A percentile compares a stretch with the other conserved stretches of the same genome.
Conservation (phyloP, 371 early-diverging fungal species). For the Rhizopus stolonifer region DNA sequence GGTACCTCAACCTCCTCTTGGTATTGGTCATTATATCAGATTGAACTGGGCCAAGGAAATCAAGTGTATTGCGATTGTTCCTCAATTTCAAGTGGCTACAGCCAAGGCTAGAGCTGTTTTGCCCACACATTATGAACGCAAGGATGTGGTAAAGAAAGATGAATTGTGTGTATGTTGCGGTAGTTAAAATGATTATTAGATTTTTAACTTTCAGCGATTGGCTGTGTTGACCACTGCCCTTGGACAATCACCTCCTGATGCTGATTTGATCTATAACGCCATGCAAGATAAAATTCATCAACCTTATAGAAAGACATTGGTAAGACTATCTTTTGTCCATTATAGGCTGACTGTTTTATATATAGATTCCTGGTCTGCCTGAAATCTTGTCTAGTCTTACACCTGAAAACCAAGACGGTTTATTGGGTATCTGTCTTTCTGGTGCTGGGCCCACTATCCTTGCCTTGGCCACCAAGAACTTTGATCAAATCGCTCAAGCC, state of each 20-base stretch:
- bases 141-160: conserved; percentile 71
- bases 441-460: conserved; percentile 97
- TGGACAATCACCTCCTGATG: conserved; percentile 63
- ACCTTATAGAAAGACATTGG: conserved; percentile 86
- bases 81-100: conserved; percentile 90
- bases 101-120: conserved; percentile 88
- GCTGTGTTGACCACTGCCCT: conserved; percentile 86
- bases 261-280: conserved; percentile 80
- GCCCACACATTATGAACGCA: conserved; percentile 71
- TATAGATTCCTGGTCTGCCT: conserved; percentile 87
- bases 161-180: not conserved
- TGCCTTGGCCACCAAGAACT: conserved; percentile 77
- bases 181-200: conserved; percentile 38
- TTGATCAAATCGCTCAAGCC: conserved; percentile 69
- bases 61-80: conserved; percentile 84
- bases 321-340: conserved; percentile 29
- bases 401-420: conserved; percentile 74
- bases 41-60: conserved; percentile 70
- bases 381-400: conserved; percentile 75
- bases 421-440: conserved; percentile 90
- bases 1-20: conserved; percentile 59
- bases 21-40: conserved; percentile 68
- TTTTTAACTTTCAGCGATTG: conserved; percentile 92
- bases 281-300: conserved; percentile 96
- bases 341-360: not conserved